Base-by-base conservation (phyloP, 2,329 filamentous ascomycete genomes). In the Colletotrichum sp. region DNA sequence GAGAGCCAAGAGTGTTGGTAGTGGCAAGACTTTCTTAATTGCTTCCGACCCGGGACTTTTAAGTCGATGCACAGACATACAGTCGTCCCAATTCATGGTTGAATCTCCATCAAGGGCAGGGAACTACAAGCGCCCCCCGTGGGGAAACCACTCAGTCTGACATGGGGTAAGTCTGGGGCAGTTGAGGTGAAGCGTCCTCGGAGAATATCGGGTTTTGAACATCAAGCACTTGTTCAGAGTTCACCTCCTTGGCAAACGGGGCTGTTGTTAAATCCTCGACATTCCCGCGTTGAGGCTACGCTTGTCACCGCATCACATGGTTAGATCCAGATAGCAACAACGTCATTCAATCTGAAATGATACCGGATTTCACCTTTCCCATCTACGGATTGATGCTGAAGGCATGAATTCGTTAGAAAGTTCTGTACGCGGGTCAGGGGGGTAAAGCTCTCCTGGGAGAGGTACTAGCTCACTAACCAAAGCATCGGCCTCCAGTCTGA, bases 121-220 rank as follows among this genome's bases (percentile, higher is more conserved):
- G 61, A 64, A 39, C 27, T 64, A 16, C n/a, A 64, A 64, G 34
- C 32, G 61, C 61, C 34, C 59, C 44, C 61, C 32, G 22, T 39
- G 61, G 61, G 59, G 61, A 36, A 64, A 39, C 22, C 25, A 25
- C 32, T 34, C n/a, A 27, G n/a, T 39, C 15, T 27, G 22, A 27
- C 34, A 64, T 64, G 61, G 61, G 59, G n/a, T 19, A 36, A 44
- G 30, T 39, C 60, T 27, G 61, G 61, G 61, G 32, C 61, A 39
- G 22, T 64, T 19, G 13, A 61, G 11, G n/a, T 61, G 61, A 64
- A 64, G 32, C n/a, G 13, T 27, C 8, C 6, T 22, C 61, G 61
- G 32, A 34, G 28, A 25, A 30, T 61, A 32, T 61, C 28, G 28
- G 59, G 19, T 1, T 61, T 11, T 28, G 27, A 19, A 2, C 11